Percentiles rank a stretch among this genome's conserved stretches.
These are phyloP conservation scores for Mucor sp. DNA, from an alignment of 371 early-diverging fungal genomes.

Conservation along the genomic window DNA sequence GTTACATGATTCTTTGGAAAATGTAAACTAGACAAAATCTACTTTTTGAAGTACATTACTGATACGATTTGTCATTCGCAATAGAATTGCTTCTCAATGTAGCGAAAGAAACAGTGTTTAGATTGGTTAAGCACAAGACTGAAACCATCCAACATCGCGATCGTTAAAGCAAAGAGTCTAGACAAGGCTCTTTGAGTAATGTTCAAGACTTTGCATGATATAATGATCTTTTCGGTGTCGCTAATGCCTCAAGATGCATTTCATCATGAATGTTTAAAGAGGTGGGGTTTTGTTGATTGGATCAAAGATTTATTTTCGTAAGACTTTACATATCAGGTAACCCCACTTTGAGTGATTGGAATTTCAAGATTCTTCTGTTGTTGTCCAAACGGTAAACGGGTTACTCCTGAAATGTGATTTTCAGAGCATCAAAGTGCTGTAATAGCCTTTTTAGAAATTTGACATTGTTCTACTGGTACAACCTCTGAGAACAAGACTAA, in stretches of 20 bases:
- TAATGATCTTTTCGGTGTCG: not conserved
- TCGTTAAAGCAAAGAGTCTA: not conserved
- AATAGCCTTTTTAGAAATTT: not conserved
- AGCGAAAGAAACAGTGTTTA: not conserved
- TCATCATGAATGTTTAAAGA: not conserved
- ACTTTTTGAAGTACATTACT: too few relatives aligned
- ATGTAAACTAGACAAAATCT: too few relatives aligned
- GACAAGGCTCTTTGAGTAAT: not conserved
- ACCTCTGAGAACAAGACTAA: not conserved
- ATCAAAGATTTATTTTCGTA: not conserved
- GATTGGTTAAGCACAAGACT: not conserved
- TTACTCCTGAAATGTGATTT: not conserved
- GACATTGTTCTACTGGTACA: not conserved
- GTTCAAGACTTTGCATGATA: not conserved
- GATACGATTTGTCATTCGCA: not conserved
- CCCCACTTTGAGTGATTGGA: not conserved
- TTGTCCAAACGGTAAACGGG: not conserved
- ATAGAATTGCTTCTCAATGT: not conserved
- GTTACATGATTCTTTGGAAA: not conserved
- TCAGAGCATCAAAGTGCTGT: not conserved
- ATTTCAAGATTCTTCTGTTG: not conserved
- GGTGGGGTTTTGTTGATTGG: not conserved
- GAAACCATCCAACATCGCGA: not conserved
- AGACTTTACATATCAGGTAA: not conserved
- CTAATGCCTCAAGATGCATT: not conserved